Percentiles rank a stretch among this genome's conserved stretches.
These are phyloP conservation scores for Pisolithus sp. DNA, from an alignment of 768 basidiomycete genomes.

Conservation along the genomic window DNA sequence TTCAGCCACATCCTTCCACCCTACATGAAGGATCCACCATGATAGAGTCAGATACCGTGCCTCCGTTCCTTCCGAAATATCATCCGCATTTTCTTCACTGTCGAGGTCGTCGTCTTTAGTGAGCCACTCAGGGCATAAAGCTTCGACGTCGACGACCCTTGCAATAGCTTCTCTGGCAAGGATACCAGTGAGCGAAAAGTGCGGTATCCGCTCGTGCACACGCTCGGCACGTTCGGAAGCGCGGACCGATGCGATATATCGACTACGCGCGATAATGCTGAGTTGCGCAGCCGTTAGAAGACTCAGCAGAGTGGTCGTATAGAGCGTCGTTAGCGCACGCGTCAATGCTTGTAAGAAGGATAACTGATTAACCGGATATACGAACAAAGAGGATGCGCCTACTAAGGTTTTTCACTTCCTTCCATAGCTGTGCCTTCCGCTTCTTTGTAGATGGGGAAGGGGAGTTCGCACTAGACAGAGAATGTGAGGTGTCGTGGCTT, in stretches of 20 bases:
- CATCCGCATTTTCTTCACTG: slow-evolving; percentile 23
- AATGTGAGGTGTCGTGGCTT: slow-evolving; percentile 13
- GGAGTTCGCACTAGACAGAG: slow-evolving; percentile 2
- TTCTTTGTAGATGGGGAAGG: slow-evolving; percentile 24
- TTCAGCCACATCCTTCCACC: slow-evolving; percentile 80
- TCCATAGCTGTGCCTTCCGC: slow-evolving; percentile 85
- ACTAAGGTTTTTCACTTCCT: slow-evolving; percentile 78
- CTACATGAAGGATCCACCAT: slow-evolving; percentile 91
- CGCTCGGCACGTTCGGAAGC: slow-evolving; percentile 56
- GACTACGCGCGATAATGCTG: slow-evolving; percentile 72
- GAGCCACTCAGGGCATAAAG: slow-evolving; percentile 18
- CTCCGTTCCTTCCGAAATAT: slow-evolving; percentile 63
- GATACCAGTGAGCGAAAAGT: slow-evolving; percentile 18
- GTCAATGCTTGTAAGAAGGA: slow-evolving; percentile 60
- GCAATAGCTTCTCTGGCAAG: slow-evolving; percentile 21
- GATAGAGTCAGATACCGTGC: slow-evolving; percentile 76
- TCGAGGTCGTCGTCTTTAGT: slow-evolving; percentile 21
- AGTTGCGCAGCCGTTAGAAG: slow-evolving; percentile 87
- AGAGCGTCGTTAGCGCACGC: slow-evolving; percentile 77
- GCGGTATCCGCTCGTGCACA: slow-evolving; percentile 36
- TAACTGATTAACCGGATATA: slow-evolving; percentile 1
- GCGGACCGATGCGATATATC: slow-evolving; percentile 68
- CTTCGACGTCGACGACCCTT: slow-evolving; percentile 21
- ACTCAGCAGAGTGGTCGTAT: slow-evolving; percentile 78
- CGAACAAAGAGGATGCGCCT: slow-evolving; percentile 36